Conservation (phyloP, 2,329 filamentous ascomycete species). For the Aspergillus quadrilineatus region DNA sequence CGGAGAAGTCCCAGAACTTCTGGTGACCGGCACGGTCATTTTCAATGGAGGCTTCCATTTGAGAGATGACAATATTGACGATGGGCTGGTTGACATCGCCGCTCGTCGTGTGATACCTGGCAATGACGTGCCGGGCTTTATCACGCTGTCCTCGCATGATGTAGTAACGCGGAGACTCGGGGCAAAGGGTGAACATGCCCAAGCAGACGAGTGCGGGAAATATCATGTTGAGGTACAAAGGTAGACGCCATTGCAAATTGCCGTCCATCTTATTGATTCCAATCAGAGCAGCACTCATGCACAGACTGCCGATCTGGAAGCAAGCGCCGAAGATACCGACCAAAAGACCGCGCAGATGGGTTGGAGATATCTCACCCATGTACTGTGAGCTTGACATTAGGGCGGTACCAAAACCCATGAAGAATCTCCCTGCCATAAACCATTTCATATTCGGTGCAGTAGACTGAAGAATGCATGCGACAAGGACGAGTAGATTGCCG, state of each 20-base stretch:
- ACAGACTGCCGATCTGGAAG: conserved; percentile 47
- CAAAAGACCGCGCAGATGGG: conserved; percentile 43
- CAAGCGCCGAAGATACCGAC: conserved; percentile 51
- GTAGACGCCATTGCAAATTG: conserved; percentile 41
- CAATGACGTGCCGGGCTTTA: conserved; percentile 26
- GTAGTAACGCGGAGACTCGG: conserved; percentile 39
- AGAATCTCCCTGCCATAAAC: conserved; percentile 42
- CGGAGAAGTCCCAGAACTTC: conserved; percentile 48
- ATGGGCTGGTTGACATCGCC: conserved; percentile 43
- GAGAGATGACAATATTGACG: conserved; percentile 42
- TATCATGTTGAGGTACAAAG: conserved; percentile 48
- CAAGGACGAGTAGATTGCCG: conserved; percentile 48
- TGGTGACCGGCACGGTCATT: conserved; percentile 38
- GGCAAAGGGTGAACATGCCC: conserved; percentile 44
- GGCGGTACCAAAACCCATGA: conserved; percentile 39
- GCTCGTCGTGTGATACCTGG: conserved; percentile 46
- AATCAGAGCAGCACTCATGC: conserved; percentile 47
- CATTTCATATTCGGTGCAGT: conserved; percentile 27
- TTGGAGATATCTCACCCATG: conserved; percentile 38
- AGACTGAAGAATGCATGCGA: conserved; percentile 45
- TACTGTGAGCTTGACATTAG: conserved; percentile 42
- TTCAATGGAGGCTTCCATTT: conserved; percentile 49
- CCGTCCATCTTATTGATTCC: conserved; percentile 40
- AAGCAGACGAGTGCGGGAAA: conserved; percentile 50
- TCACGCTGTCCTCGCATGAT: conserved; percentile 35